A percentile compares a stretch with the other conserved stretches of the same genome.
phyloP scores from a whole-genome alignment of 768 basidiomycete genomes.

The Lactarius sanguifluus region DNA sequence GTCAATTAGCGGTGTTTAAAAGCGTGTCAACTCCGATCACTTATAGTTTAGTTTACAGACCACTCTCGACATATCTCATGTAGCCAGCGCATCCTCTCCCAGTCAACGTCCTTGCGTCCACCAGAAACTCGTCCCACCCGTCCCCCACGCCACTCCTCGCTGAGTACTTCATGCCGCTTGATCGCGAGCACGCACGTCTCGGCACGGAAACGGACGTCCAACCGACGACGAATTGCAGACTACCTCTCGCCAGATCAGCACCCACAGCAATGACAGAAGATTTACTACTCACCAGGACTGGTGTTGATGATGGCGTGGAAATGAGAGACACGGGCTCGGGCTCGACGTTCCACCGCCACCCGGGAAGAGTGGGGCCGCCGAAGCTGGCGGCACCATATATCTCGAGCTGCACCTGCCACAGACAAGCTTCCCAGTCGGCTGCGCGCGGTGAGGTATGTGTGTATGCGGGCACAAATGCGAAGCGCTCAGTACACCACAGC shows the following conservation, averaged over 20 bases:
- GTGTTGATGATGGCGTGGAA: not conserved
- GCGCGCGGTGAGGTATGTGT: slow-evolving; percentile 42
- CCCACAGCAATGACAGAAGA: slow-evolving; percentile 13
- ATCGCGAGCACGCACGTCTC: slow-evolving; percentile 54
- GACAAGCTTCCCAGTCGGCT: slow-evolving; percentile 61
- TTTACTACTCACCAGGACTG: slow-evolving; percentile 11
- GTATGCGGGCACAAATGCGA: slow-evolving; percentile 36
- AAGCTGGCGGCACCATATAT: slow-evolving; percentile 43
- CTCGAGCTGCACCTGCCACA: slow-evolving; percentile 64
- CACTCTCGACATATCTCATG: slow-evolving; percentile 55
- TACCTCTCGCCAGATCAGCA: slow-evolving; percentile 29
- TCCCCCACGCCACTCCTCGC: slow-evolving; percentile 29
- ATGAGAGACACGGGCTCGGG: not conserved
- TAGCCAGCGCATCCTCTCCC: slow-evolving; percentile 51
- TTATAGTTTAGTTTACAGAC: slow-evolving; percentile 23
- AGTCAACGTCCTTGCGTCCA: slow-evolving; percentile 38
- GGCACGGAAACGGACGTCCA: slow-evolving; percentile 48
- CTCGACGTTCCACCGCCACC: slow-evolving; percentile 26
- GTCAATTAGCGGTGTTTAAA: slow-evolving; percentile 28
- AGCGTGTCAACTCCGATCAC: slow-evolving; percentile 32
- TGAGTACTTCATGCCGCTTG: slow-evolving; percentile 43
- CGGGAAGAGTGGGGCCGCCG: slow-evolving; percentile 32
- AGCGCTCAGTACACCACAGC: slow-evolving; percentile 63
- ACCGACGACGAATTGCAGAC: slow-evolving; percentile 44
- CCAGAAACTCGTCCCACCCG: slow-evolving; percentile 23